A percentile compares a stretch with the other conserved stretches of the same genome.
Evolutionary conservation across 768 basidiomycete species (phyloP).

Genomic region (Calvatia gigantea): DNA sequence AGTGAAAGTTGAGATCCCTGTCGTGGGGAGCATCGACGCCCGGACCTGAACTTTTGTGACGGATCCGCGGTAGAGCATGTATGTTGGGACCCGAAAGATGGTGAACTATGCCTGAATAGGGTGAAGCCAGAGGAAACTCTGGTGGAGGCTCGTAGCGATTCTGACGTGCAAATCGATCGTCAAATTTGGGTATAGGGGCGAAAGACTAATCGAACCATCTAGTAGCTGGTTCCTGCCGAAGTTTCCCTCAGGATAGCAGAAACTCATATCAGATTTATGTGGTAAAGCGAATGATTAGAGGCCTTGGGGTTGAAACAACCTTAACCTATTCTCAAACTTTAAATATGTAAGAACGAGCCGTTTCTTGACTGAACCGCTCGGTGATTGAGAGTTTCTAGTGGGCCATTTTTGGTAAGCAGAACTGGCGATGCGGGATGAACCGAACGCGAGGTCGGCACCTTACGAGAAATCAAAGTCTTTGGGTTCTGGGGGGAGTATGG

Average conservation of each 20-base stretch:
- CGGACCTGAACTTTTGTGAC: slow-evolving; percentile 70
- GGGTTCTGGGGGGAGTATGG: no score
- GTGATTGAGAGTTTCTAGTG: slow-evolving; percentile 79
- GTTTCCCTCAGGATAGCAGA: slow-evolving; percentile 71
- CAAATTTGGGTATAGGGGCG: slow-evolving; percentile 94
- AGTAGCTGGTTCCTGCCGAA: slow-evolving; percentile 92
- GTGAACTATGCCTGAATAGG: slow-evolving; percentile 88
- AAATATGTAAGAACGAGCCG: slow-evolving; percentile 83
- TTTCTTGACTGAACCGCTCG: slow-evolving; percentile 80
- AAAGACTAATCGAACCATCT: slow-evolving; percentile 95
- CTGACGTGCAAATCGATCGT: slow-evolving; percentile 97
- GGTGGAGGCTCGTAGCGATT: slow-evolving; percentile 94
- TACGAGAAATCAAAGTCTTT: no score
- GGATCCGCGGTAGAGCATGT: slow-evolving; percentile 78
- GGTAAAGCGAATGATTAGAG: slow-evolving; percentile 90
- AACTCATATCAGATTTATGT: slow-evolving; percentile 58
- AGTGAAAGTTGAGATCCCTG: slow-evolving; percentile 65
- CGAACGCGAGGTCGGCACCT: slow-evolving; percentile 67
- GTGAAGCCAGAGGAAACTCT: slow-evolving; percentile 95
- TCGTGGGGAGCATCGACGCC: slow-evolving; percentile 71
- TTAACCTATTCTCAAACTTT: slow-evolving; percentile 82
- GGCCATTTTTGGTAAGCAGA: slow-evolving; percentile 80
- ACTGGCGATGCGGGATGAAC: slow-evolving; percentile 68
- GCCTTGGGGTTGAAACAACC: slow-evolving; percentile 86
- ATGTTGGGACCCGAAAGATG: slow-evolving; percentile 89